Evolutionary conservation across 139 green algal species (phyloP), one percentile per base, ranked within the genome.

Genomic region (Helicosporidium sp.): DNA sequence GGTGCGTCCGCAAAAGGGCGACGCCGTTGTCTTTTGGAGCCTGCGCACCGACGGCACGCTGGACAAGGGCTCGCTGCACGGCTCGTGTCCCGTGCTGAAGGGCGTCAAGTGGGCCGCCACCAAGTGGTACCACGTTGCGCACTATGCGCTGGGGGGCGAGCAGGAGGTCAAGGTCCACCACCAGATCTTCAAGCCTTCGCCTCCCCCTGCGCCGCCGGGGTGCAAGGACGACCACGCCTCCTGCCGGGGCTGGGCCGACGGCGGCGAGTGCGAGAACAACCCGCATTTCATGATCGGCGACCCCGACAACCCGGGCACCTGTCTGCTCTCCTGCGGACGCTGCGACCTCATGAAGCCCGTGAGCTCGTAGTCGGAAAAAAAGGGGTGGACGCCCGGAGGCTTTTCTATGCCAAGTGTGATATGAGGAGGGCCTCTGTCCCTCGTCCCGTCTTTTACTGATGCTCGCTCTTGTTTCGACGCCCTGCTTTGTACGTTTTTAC

Each of bases 21-120:
- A 74, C 37, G 66, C 66, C 22, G 46, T 74, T 27, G 47, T 72
- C 6, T 74, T 74, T 43, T 86, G 48, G 26, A 71, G 52, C 45
- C 43, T 85, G 26, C 67, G 55, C 25, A 62, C 65, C 0, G 59
- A 84, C 29, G 64, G 64, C 18, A 65, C 63, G 20, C 34, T 60
- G n/a, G 77, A 87, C 49, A 36, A 42, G 7, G 64, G 43, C 29
- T 62, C 46, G 29, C 44, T 85, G 20, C 77, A 87, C 44, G 77
- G 73, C 28, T 65, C 54, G 44, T 87, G 77, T 43, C 70, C 76
- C 23, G 31, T 29, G 3, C 19, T 47, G 8, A 26, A 51, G 34
- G 69, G 69, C n/a, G 54, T 51, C 45, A 77, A 77, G 47, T 77
- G 54, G 47, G 60, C 49, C 4, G 60, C 65, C 3, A 75, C 69